phyloP scores from a whole-genome alignment of 2,329 filamentous ascomycete species.

The Pseudocercospora ulei region DNA sequence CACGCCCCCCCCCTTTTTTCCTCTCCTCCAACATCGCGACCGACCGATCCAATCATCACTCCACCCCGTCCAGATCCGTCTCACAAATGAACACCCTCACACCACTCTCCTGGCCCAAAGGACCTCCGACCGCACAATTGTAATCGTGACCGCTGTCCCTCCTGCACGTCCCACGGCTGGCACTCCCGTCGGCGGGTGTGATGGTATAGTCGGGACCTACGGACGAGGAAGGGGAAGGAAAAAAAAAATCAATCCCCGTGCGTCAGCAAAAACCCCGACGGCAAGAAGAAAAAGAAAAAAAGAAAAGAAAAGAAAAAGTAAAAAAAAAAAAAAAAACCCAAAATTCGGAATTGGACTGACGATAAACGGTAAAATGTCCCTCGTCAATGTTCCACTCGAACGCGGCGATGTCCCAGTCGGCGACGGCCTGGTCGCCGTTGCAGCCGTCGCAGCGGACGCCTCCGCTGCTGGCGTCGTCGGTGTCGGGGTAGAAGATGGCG shows the following conservation, averaged over 20 bases:
- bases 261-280: too few relatives aligned
- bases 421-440: background rate
- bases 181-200: slow-evolving; percentile 1
- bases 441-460: background rate
- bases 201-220: slow-evolving; percentile 3
- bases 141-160: background rate
- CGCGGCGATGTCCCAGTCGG: background rate
- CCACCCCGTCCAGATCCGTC: slow-evolving; percentile 1
- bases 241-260: too few relatives aligned
- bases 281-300: too few relatives aligned
- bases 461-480: background rate
- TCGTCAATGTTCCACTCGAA: background rate
- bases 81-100: background rate
- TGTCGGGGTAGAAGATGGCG: background rate
- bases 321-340: too few relatives aligned
- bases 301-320: too few relatives aligned
- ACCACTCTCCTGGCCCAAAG: slow-evolving; percentile 2
- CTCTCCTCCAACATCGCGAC: too few relatives aligned
- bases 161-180: background rate
- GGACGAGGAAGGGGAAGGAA: too few relatives aligned
- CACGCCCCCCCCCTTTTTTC: too few relatives aligned
- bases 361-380: background rate
- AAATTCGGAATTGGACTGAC: too few relatives aligned
- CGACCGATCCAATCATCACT: background rate
- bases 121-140: background rate